Conservation (phyloP, 176 grass and related monocot species). For the Musa troglodytarum region DNA sequence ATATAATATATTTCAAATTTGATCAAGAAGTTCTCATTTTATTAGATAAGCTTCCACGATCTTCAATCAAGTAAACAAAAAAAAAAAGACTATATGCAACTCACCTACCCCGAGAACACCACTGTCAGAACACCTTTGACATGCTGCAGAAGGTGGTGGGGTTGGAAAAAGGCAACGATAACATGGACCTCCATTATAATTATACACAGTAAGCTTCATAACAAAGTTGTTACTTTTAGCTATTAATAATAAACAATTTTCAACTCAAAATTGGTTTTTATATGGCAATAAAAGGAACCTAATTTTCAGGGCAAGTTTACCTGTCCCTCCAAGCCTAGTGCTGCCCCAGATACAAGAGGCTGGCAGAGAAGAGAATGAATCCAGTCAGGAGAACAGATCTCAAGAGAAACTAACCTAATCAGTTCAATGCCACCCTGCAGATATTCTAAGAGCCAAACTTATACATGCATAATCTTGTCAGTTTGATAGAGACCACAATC, state of each 20-base stretch:
- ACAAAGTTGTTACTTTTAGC: background rate
- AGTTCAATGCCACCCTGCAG: no score
- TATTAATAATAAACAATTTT: background rate
- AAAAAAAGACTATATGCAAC: slow-evolving; percentile 16
- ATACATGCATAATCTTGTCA: no score
- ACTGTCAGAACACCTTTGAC: slow-evolving; percentile 88
- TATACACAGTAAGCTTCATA: slow-evolving; percentile 77
- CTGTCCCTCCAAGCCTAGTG: slow-evolving; percentile 95
- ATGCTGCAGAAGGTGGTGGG: slow-evolving; percentile 70
- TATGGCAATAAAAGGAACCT: slow-evolving; percentile 25
- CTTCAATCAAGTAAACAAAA: background rate
- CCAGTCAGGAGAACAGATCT: background rate
- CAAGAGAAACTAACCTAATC: background rate
- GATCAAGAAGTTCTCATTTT: background rate
- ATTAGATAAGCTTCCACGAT: background rate
- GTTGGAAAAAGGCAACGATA: slow-evolving; percentile 91
- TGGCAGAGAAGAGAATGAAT: slow-evolving; percentile 30
- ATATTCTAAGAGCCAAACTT: no score
- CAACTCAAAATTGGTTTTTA: slow-evolving; percentile 17
- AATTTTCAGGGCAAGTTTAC: slow-evolving; percentile 24
- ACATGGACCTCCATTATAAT: slow-evolving; percentile 92
- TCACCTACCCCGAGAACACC: slow-evolving; percentile 92
- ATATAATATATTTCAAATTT: background rate
- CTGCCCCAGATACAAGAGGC: slow-evolving; percentile 85
- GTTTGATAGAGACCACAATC: no score